Evolutionary conservation across 495 filamentous ascomycete species (phyloP).

Genomic region (Thermochaetoides thermophila): DNA sequence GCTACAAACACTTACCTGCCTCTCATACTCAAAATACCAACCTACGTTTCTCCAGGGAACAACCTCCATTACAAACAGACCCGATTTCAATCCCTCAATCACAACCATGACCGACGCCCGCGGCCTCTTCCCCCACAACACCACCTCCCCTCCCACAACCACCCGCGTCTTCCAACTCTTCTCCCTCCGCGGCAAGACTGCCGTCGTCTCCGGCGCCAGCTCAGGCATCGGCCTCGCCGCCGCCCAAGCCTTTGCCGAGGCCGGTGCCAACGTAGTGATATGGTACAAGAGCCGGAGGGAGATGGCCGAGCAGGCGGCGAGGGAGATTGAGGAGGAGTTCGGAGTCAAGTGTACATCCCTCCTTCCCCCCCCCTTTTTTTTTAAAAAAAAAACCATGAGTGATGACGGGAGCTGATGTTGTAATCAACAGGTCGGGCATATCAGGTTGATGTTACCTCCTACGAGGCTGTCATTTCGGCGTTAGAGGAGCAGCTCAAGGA

Average conservation of each 20-base stretch:
- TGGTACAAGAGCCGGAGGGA: slow-evolving; percentile 75
- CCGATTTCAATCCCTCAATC: too few relatives aligned
- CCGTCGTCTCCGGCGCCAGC: slow-evolving; percentile 68
- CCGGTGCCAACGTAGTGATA: slow-evolving; percentile 75
- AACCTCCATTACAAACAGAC: too few relatives aligned
- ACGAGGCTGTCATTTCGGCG: slow-evolving; percentile 40
- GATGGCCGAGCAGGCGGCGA: slow-evolving; percentile 53
- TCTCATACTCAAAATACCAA: too few relatives aligned
- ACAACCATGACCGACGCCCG: slow-evolving; percentile 26
- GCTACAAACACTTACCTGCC: too few relatives aligned
- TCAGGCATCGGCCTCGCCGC: slow-evolving; percentile 71
- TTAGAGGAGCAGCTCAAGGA: slow-evolving; percentile 47
- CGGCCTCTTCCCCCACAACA: slow-evolving; percentile 46
- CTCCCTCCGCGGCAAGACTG: slow-evolving; percentile 69
- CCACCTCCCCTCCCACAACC: slow-evolving; percentile 42
- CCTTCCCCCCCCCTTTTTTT: background rate
- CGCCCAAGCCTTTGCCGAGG: slow-evolving; percentile 61
- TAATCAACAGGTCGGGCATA: slow-evolving; percentile 62
- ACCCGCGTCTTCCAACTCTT: slow-evolving; percentile 62
- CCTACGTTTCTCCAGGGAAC: too few relatives aligned
- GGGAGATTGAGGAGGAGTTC: slow-evolving; percentile 55
- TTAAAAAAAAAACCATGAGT: too few relatives aligned
- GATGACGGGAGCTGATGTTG: too few relatives aligned
- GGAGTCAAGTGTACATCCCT: slow-evolving; percentile 57
- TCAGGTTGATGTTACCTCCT: slow-evolving; percentile 49